phyloP scores from a whole-genome alignment of 2,329 filamentous ascomycete species.

The Aureobasidium sp. region DNA sequence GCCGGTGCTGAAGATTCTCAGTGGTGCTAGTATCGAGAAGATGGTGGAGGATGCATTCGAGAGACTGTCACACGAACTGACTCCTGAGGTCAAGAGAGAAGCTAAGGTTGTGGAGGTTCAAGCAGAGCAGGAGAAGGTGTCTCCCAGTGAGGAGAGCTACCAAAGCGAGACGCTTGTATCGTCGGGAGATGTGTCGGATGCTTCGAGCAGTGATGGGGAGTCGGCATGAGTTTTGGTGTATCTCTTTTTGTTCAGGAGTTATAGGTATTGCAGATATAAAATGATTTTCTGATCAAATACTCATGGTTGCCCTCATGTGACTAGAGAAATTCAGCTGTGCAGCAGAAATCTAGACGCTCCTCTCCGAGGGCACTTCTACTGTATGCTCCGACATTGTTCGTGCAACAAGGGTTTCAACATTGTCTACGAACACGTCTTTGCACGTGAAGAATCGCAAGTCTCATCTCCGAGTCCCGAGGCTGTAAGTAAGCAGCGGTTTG shows the following conservation, averaged over 20 bases:
- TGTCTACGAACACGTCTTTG: too few relatives aligned
- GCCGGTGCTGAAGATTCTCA: background rate
- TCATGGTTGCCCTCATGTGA: background rate
- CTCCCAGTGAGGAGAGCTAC: background rate
- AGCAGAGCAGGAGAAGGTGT: background rate
- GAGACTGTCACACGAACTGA: background rate
- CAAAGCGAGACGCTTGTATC: background rate
- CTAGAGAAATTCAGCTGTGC: background rate
- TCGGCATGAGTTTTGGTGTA: background rate
- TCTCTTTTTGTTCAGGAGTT: background rate
- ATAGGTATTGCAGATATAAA: background rate
- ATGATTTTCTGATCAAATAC: background rate
- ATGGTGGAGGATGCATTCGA: background rate
- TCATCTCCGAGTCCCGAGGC: background rate
- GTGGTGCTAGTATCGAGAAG: background rate
- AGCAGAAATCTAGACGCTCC: background rate
- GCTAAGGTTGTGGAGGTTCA: background rate
- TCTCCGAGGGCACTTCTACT: background rate
- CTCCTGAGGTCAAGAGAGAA: background rate
- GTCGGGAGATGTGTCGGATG: background rate
- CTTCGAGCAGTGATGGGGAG: background rate
- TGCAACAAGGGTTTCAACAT: background rate
- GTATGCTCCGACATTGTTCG: background rate
- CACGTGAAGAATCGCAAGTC: background rate
- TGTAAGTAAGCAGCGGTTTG: background rate